These are phyloP conservation scores for Hypoxylon sp. DNA, from an alignment of 2,329 filamentous ascomycete species.

Conservation along the genomic window DNA sequence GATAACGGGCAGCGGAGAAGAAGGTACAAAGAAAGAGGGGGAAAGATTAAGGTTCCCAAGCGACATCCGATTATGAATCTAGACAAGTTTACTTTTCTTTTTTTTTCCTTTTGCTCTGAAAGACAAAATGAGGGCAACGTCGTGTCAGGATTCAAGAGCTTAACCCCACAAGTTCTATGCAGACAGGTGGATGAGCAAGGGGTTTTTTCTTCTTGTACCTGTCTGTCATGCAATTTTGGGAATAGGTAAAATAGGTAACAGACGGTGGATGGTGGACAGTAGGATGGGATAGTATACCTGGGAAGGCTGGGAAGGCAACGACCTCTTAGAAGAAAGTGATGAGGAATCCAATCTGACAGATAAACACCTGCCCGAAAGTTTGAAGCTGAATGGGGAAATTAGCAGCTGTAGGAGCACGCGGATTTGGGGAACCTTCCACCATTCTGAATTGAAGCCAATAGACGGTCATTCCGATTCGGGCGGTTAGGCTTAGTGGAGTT, in stretches of 20 bases:
- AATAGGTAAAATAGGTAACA: no score
- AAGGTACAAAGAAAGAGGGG: slow-evolving; percentile 16
- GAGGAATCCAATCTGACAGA: slow-evolving; percentile 23
- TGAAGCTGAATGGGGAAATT: slow-evolving; percentile 35
- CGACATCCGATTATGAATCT: slow-evolving; percentile 25
- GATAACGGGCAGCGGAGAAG: slow-evolving; percentile 19
- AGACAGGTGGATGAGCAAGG: no score
- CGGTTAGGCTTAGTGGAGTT: slow-evolving; percentile 21
- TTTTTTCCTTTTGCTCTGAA: neutral
- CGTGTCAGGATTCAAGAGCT: neutral
- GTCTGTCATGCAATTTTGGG: no score
- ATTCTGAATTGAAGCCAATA: slow-evolving; percentile 22
- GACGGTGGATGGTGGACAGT: no score
- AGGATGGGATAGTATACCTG: neutral
- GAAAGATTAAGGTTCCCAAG: slow-evolving; percentile 27
- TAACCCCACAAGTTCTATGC: slow-evolving; percentile 4
- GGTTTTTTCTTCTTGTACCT: neutral
- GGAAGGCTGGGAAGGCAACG: neutral
- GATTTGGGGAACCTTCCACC: slow-evolving; percentile 23
- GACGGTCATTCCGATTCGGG: slow-evolving; percentile 30
- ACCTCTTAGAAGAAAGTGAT: neutral
- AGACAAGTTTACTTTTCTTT: slow-evolving; percentile 21
- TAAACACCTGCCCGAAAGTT: slow-evolving; percentile 32
- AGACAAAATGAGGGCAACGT: neutral
- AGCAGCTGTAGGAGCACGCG: slow-evolving; percentile 15